Evolutionary conservation across 2,329 filamentous ascomycete genomes (phyloP).

Genomic region (Aspergillus viridinutans): DNA sequence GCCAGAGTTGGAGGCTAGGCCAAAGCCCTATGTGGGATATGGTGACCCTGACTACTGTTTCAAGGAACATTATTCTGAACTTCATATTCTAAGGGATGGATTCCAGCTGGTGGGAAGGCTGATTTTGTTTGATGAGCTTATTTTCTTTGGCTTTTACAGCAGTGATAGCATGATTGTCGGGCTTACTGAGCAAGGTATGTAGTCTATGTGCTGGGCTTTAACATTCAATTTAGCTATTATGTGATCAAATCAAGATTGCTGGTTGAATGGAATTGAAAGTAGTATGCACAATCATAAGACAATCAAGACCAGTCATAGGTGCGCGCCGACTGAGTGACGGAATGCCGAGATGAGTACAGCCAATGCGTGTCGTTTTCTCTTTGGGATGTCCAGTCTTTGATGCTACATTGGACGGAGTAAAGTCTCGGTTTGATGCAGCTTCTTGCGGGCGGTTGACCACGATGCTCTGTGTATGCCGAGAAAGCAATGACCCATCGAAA

Average conservation of each 20-base stretch:
- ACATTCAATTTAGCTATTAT: background rate
- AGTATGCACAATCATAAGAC: background rate
- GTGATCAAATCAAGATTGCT: background rate
- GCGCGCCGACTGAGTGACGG: background rate
- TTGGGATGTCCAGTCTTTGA: no score
- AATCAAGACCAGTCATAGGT: background rate
- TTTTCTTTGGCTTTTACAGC: background rate
- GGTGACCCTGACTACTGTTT: background rate
- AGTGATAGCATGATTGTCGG: background rate
- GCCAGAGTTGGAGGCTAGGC: no score
- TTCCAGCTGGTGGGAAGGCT: no score
- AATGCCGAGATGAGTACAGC: background rate
- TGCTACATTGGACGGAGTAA: background rate
- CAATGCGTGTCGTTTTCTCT: background rate
- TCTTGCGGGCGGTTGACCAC: background rate
- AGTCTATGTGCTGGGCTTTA: background rate
- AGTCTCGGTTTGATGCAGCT: background rate
- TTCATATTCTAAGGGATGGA: background rate
- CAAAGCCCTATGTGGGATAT: background rate
- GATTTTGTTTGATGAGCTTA: no score
- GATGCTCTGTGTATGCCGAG: background rate
- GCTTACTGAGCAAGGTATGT: background rate
- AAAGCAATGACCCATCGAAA: background rate
- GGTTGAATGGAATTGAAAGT: background rate
- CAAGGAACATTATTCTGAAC: background rate